Evolutionary conservation across 2,329 filamentous ascomycete genomes (phyloP), one percentile per base, ranked within the genome.

Genomic region (Sarocladiaceae sp.): DNA sequence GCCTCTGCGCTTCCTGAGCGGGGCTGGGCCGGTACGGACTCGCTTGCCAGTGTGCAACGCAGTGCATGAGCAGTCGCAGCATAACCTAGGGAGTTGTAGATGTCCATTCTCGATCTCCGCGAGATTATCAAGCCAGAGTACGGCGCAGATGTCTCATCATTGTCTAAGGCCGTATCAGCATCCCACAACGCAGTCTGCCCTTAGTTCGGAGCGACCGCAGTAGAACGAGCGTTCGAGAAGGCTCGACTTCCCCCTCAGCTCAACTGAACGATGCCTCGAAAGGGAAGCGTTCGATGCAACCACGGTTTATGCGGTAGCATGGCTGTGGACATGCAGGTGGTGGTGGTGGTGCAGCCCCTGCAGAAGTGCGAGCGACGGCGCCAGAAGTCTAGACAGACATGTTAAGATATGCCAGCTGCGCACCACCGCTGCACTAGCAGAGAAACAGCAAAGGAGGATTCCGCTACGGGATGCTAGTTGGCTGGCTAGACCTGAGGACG

Each of bases 311-410:
- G 5, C n/a, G n/a, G n/a, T n/a, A n/a, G n/a, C n/a, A n/a, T n/a
- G n/a, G n/a, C n/a, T n/a, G n/a, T n/a, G n/a, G n/a, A n/a, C n/a
- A 29, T 29, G 26, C 9, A 29, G 9, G 16, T 35, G 33, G 33
- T 35, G 18, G 15, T 35, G 33, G 33, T 39, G 34, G 34, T 15
- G 34, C n/a, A 39, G 21, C 34, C 34, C 34, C 34, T 39, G 34
- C 34, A 26, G 34, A 23, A 26, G 34, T n/a, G 34, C 34, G 26
- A 39, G 3, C 15, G 11, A 39, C 34, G 19, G 34, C 21, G 33
- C 33, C 16, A 13, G 10, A 19, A 19, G 11, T 10, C 33, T 15
- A 13, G 5, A 15, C 6, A 6, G 13, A 33, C 6, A 6, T 6
- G 5, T 6, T n/a, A 15, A 33, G 6, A 15, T n/a, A 15, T 12